phyloP scores from a whole-genome alignment of 2,329 filamentous ascomycete species.

The Penicillium concentricum region DNA sequence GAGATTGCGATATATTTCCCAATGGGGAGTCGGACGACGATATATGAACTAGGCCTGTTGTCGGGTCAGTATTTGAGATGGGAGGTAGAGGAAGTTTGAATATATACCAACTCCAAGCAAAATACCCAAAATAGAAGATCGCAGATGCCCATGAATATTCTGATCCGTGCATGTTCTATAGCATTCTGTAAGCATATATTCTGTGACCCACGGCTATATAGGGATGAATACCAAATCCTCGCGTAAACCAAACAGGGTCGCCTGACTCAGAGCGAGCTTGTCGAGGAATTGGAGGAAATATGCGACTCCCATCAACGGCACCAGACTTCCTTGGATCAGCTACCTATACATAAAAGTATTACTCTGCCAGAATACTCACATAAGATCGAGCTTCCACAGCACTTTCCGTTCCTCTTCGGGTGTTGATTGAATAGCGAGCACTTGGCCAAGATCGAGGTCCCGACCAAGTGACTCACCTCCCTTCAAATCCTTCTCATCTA shows the following conservation, averaged over 20 bases:
- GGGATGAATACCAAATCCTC: constrained; percentile 11
- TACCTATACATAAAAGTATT: neutral
- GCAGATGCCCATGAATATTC: constrained; percentile 6
- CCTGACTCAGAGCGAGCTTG: constrained; percentile 16
- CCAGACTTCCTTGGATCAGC: constrained; percentile 1
- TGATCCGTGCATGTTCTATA: constrained; percentile 8
- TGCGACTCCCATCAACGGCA: constrained; percentile 14
- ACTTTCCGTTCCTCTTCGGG: constrained; percentile 12
- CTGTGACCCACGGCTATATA: neutral
- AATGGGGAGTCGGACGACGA: constrained; percentile 4
- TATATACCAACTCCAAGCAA: constrained; percentile 6
- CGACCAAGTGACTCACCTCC: constrained; percentile 1
- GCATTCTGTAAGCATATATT: neutral
- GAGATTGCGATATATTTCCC: constrained; percentile 4
- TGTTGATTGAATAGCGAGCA: constrained; percentile 14
- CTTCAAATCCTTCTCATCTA: constrained; percentile 11
- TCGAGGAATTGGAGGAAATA: constrained; percentile 21
- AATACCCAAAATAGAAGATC: constrained; percentile 9
- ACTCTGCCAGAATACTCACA: constrained; percentile 4
- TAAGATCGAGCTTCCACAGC: constrained; percentile 13
- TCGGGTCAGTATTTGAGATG: neutral
- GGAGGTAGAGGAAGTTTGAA: too few relatives aligned
- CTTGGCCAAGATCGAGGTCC: constrained; percentile 15
- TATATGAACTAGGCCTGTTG: constrained; percentile 3
- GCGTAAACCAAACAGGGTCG: constrained; percentile 15